Conservation (phyloP, 2,329 filamentous ascomycete species). For the Ophiostoma ulmi region DNA sequence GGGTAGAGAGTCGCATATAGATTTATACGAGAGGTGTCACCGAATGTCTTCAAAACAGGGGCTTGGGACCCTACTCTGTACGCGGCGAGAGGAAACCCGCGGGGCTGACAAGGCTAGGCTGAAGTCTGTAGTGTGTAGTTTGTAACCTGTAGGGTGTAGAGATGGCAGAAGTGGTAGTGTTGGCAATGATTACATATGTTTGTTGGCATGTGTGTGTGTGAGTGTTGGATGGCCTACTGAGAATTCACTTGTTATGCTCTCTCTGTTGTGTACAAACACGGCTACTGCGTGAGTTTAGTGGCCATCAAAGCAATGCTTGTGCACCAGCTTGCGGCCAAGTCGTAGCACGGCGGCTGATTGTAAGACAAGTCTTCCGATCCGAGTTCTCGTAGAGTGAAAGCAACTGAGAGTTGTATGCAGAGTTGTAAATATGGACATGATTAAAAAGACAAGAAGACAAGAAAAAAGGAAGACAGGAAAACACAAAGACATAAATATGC, state of each 20-base stretch:
- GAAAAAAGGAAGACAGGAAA: not conserved
- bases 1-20: not conserved
- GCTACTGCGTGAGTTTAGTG: not conserved
- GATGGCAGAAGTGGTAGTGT: not conserved
- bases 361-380: not conserved
- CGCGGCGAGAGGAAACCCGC: constrained; percentile 6
- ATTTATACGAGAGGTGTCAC: constrained; percentile 4
- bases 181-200: not conserved
- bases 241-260: not conserved
- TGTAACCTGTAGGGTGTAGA: not conserved
- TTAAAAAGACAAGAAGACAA: not conserved
- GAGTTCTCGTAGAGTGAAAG: not conserved
- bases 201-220: not conserved
- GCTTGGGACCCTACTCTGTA: constrained; percentile 8
- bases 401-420: too few species aligned
- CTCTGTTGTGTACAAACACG: not conserved
- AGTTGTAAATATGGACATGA: too few species aligned
- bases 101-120: constrained; percentile 11
- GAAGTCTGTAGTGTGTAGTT: not conserved
- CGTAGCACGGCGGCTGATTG: constrained; percentile 7
- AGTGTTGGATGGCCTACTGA: not conserved
- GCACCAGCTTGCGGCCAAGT: constrained; percentile 10
- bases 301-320: not conserved
- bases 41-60: not conserved
- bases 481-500: not conserved